phyloP scores from a whole-genome alignment of 2,329 filamentous ascomycete species.

The Penicillium janthinellum region DNA sequence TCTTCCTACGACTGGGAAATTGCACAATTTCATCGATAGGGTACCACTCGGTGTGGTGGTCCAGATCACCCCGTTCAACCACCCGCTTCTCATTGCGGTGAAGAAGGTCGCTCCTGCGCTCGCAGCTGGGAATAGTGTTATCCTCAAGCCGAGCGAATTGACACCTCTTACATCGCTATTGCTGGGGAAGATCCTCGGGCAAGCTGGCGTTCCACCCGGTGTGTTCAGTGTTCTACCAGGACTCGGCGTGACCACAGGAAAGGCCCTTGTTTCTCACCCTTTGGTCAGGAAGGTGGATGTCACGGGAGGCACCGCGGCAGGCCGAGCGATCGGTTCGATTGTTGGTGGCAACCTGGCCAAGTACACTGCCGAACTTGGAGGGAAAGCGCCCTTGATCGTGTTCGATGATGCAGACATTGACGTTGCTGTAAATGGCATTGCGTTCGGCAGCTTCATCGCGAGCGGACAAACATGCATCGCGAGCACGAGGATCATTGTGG shows the following conservation, averaged over 20 bases:
- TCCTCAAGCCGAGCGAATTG: conserved; percentile 45
- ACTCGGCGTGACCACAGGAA: conserved; percentile 51
- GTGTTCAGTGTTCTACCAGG: conserved; percentile 55
- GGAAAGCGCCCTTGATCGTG: conserved; percentile 40
- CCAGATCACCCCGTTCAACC: conserved; percentile 45
- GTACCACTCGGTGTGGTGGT: conserved; percentile 44
- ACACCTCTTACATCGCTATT: conserved; percentile 47
- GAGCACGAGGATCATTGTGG: conserved; percentile 56
- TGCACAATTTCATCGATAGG: conserved; percentile 42
- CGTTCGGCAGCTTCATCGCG: conserved; percentile 53
- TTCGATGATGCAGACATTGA: conserved; percentile 38
- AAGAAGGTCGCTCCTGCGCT: conserved; percentile 46
- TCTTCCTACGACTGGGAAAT: conserved; percentile 58
- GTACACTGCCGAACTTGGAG: conserved; percentile 41
- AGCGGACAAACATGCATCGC: conserved; percentile 61
- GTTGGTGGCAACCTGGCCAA: conserved; percentile 38
- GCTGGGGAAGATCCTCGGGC: conserved; percentile 44
- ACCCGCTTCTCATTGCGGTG: conserved; percentile 40
- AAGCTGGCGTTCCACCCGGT: conserved; percentile 48
- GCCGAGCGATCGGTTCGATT: conserved; percentile 35
- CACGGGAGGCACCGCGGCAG: conserved; percentile 37
- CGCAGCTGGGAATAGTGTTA: conserved; percentile 44
- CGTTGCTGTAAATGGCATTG: conserved; percentile 33
- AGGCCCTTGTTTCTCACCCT: conserved; percentile 32
- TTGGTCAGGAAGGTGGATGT: conserved; percentile 39